Conservation (phyloP, 768 basidiomycete genomes). For the Rhizopogon vesiculosus region DNA sequence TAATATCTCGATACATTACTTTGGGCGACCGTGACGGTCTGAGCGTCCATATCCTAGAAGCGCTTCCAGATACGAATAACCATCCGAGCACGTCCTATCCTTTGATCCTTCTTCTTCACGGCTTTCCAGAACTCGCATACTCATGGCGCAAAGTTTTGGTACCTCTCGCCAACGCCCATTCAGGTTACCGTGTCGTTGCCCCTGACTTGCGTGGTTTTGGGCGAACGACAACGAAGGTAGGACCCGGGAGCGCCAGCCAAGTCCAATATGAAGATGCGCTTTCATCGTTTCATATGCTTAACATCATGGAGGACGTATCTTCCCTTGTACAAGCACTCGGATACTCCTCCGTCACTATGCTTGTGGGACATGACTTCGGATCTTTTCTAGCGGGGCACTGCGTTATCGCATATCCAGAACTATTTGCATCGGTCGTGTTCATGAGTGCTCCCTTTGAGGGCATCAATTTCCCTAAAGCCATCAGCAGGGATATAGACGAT, state of each 20-base stretch:
- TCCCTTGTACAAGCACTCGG: conserved; percentile 49
- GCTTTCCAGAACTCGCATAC: conserved; percentile 63
- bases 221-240: conserved; percentile 25
- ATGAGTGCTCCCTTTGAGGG: conserved; percentile 59
- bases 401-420: conserved; percentile 49
- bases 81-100: conserved; percentile 25
- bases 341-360: conserved; percentile 38
- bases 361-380: conserved; percentile 62
- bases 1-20: conserved; percentile 34
- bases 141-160: conserved; percentile 59
- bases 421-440: conserved; percentile 51
- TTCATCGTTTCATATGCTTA: conserved; percentile 44
- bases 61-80: conserved; percentile 22
- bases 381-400: conserved; percentile 49
- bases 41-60: conserved; percentile 46
- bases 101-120: conserved; percentile 56
- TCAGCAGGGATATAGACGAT: conserved; percentile 7
- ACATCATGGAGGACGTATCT: conserved; percentile 47
- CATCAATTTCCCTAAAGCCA: conserved; percentile 21
- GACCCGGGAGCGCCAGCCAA: conserved; percentile 9
- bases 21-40: conserved; percentile 39
- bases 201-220: conserved; percentile 60
- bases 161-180: conserved; percentile 36
- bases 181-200: conserved; percentile 57
- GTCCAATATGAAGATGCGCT: conserved; percentile 45